Conservation (phyloP, 306 rosid species). For the Medicago truncatula region MtrunA17r5.0-ANR NC_053049.1:46594001-46594500, state of each 20-base stretch:
- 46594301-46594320: constrained; percentile 27
- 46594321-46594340: constrained; percentile 12
- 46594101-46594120: constrained; percentile 29
- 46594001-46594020: constrained; percentile 3
- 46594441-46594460: not conserved
- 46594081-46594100: constrained; percentile 17
- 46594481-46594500: not conserved
- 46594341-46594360: constrained; percentile 10
- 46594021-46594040: constrained; percentile 19
- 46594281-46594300: not conserved
- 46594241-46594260: constrained; percentile 8
- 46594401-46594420: not conserved
- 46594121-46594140: constrained; percentile 11
- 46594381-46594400: not conserved
- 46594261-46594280: not conserved
- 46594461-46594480: not conserved
- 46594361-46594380: not conserved
- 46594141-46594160: constrained; percentile 24
- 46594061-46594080: constrained; percentile 27
- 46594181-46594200: not conserved
- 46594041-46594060: constrained; percentile 31
- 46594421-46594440: not conserved
- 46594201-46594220: constrained; percentile 22
- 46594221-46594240: constrained; percentile 26
- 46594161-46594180: constrained; percentile 11